Evolutionary conservation across 306 rosid species (phyloP).

Genomic region (Fagus sylvatica): DNA sequence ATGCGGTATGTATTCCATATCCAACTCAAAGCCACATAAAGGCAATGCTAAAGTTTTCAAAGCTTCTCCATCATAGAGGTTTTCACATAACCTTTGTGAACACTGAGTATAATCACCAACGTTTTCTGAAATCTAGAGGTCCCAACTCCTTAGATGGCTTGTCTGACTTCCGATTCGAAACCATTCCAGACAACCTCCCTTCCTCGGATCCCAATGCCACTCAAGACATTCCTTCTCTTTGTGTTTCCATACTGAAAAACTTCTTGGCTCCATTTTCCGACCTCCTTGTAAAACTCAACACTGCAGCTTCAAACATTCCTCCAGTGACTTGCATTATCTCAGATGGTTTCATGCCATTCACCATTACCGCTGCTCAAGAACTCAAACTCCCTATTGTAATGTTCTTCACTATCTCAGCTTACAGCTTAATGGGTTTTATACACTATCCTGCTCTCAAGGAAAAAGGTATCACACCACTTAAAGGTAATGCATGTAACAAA

Average conservation of each 20-base stretch:
- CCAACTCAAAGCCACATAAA: constrained; percentile 13
- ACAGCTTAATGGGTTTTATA: neutral
- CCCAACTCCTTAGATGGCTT: neutral
- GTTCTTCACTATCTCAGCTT: neutral
- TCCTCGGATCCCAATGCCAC: no score
- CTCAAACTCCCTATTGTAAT: neutral
- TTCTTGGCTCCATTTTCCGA: neutral
- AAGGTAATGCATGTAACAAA: constrained; percentile 9
- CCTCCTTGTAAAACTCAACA: neutral
- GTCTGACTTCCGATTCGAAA: neutral
- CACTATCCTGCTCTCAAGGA: neutral
- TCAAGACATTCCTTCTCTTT: neutral
- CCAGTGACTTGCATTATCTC: neutral
- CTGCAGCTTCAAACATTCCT: neutral
- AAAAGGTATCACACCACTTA: constrained; percentile 1
- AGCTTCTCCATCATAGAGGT: neutral
- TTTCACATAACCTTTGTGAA: constrained; percentile 9
- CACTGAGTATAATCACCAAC: neutral
- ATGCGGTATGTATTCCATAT: neutral
- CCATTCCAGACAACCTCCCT: constrained; percentile 7
- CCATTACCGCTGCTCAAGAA: no score
- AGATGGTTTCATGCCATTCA: constrained; percentile 3
- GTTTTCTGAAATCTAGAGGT: neutral
- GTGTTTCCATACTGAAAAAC: neutral
- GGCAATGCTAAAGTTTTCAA: neutral